Evolutionary conservation across 2,329 filamentous ascomycete genomes (phyloP).

Genomic region (Ceratocystis colombiana): DNA sequence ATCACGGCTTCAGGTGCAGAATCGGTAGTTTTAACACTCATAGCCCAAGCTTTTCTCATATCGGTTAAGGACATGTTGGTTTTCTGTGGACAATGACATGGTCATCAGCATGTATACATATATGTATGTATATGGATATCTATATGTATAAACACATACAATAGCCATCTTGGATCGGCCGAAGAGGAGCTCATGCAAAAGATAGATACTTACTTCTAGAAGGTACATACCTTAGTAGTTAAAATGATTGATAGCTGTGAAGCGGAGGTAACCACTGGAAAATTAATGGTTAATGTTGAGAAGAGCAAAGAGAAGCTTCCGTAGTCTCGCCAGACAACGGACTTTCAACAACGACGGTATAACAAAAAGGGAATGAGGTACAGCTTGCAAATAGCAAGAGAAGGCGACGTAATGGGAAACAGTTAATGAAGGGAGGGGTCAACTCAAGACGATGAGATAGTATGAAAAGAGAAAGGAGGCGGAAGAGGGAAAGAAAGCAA

Average conservation of each 20-base stretch:
- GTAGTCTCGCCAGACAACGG: constrained; percentile 1
- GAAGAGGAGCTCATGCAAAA: neutral
- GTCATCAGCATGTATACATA: neutral
- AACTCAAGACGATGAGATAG: neutral
- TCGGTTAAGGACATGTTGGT: neutral
- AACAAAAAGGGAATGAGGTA: neutral
- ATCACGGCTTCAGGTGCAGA: constrained; percentile 9
- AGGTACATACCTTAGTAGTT: neutral
- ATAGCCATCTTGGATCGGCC: neutral
- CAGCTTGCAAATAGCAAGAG: no score
- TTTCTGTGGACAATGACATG: neutral
- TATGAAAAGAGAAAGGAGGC: neutral
- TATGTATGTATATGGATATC: neutral
- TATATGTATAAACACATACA: neutral
- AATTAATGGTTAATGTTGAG: neutral
- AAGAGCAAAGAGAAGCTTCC: neutral
- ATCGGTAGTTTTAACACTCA: neutral
- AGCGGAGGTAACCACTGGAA: neutral
- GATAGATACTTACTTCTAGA: neutral
- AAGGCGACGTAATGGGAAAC: neutral
- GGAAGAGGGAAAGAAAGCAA: constrained; percentile 5
- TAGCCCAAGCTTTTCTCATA: constrained; percentile 1
- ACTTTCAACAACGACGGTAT: neutral
- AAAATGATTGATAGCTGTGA: neutral
- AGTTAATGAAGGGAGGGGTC: neutral